Evolutionary conservation across 345 rosid genomes (phyloP), one percentile per base, ranked within the genome.

Genomic region (Triadica sebifera): DNA sequence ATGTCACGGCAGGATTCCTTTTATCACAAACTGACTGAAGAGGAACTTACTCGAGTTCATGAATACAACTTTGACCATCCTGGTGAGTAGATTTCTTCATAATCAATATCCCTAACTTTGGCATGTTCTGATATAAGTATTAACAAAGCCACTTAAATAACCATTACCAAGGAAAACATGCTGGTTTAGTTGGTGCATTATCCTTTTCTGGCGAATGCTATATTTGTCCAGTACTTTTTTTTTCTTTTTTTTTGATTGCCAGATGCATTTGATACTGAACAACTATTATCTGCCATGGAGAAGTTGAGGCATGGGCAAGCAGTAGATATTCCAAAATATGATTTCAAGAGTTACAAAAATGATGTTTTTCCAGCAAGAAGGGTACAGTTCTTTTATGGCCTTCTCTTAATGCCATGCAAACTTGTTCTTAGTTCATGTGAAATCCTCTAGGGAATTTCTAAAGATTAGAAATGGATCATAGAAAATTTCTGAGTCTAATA

Each of bases 31-130:
- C 88, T 95, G 80, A 84, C 88, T 13, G 96, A 90, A 79, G 93
- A 89, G 77, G 99, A 95, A 84, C 92, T 95, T 84, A 71, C 82
- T 29, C 84, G 82, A 77, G 99, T 95, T 81, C 90, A 89, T 78
- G 99, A 95, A 72, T 95, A 93, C 90, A 95, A 95, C 89, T 95
- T 93, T 88, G 99, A 95, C 79, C 99, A 93, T 86, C 99, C 98
- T 52, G 98, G 99, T 95, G 87, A 91, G 94, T 73, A 78, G 80
- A 78, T 77, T 74, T 84, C 64, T 65, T 38, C 61, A 25, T 47
- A 13, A 37, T 72, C 4, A 78, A 29, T 22, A 67, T 65, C 34
- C 50, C 34, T 66, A 43, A 13, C 19, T 41, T 17, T 39, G 51
- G 19, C 56, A 50, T 22, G 46, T 51, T 39, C 55, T 22, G 37